Percentiles rank a stretch among this genome's conserved stretches.
Conservation (phyloP, 1,139 yeast genomes). For the Spathaspora sp. region DNA sequence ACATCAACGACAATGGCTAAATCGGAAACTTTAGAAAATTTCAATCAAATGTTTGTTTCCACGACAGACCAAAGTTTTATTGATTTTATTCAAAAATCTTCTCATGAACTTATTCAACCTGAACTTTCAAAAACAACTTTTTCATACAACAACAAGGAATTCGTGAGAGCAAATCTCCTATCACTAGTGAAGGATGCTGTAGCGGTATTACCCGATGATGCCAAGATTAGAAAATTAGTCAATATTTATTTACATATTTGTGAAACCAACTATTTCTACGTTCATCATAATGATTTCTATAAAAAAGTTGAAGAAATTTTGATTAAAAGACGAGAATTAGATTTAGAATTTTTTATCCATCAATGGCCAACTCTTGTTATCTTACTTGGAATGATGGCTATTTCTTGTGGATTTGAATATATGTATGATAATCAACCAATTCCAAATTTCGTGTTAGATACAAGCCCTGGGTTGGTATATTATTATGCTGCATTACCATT, state of each 20-base stretch:
- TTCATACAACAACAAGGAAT: constrained; percentile 9
- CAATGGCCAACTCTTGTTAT: constrained; percentile 17
- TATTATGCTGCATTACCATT: constrained; percentile 18
- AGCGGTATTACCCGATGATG: constrained; percentile 13
- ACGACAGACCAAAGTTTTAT: constrained; percentile 21
- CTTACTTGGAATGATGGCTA: constrained; percentile 15
- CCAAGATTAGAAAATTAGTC: constrained; percentile 12
- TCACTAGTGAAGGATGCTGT: constrained; percentile 11
- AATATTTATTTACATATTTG: constrained; percentile 16
- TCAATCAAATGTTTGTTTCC: constrained; percentile 14
- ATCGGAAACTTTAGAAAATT: constrained; percentile 9
- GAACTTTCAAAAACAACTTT: constrained; percentile 8
- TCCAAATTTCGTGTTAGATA: constrained; percentile 14
- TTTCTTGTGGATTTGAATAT: constrained; percentile 18
- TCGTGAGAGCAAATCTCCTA: constrained; percentile 7
- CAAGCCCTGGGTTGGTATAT: constrained; percentile 18
- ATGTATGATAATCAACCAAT: constrained; percentile 38
- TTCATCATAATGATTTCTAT: constrained; percentile 14
- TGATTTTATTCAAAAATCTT: constrained; percentile 16
- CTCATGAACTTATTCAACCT: constrained; percentile 5
- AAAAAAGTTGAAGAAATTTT: constrained; percentile 9
- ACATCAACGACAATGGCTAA: not conserved
- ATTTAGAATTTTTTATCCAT: constrained; percentile 12
- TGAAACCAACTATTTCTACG: constrained; percentile 20
- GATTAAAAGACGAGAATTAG: constrained; percentile 6